Evolutionary conservation across 208 protist species (phyloP), one percentile per base, ranked within the genome.

Genomic region (Kentomonas sorsogonicus): DNA sequence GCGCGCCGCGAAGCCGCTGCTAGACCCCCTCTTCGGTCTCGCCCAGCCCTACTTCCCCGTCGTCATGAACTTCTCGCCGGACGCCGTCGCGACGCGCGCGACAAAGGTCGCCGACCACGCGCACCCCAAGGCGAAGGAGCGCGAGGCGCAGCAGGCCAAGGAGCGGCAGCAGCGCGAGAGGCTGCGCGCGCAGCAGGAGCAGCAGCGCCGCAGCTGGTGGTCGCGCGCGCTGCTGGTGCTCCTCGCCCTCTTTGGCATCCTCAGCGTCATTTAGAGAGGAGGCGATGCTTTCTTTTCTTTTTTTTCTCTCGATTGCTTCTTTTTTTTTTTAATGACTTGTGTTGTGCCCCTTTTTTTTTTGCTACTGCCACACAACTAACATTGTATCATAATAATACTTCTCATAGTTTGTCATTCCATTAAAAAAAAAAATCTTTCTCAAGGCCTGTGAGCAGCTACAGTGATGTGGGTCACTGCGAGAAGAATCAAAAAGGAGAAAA

Each of bases 11-110:
- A 69, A 93, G 63, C 86, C 79, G 11, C 63, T 91, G 11, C 62
- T 89, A 23, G 71, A 87, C 60, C 80, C 82, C 30, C 47, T 89
- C 9, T 60, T 91, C 3, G 20, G 75, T 26, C 52, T 67, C 6
- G 55, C 91, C 41, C 68, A 54, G 10, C 59, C 71, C 30, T 51
- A 60, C 38, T 89, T 93, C 31, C 83, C 86, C 5, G 72, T 81
- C 59, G 77, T 89, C 33, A 78, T 87, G 66, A 74, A 55, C 1
- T 72, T 72, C n/a, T 86, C 77, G 31, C 75, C 86, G 13, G 72
- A 89, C 43, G 74, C 59, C 39, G 63, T 93, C 25, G 79, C 80
- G 7, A 75, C 41, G 29, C 30, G 59, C 10, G 82, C 83, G 26
- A 47, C 86, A 45, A 67, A 85, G 61, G 55, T 93, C 15, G 82